Percentiles rank a stretch among this genome's conserved stretches.
Evolutionary conservation across 352 stramenopile genomes (phyloP).

Genomic region (Saprolegnia diclina): DNA sequence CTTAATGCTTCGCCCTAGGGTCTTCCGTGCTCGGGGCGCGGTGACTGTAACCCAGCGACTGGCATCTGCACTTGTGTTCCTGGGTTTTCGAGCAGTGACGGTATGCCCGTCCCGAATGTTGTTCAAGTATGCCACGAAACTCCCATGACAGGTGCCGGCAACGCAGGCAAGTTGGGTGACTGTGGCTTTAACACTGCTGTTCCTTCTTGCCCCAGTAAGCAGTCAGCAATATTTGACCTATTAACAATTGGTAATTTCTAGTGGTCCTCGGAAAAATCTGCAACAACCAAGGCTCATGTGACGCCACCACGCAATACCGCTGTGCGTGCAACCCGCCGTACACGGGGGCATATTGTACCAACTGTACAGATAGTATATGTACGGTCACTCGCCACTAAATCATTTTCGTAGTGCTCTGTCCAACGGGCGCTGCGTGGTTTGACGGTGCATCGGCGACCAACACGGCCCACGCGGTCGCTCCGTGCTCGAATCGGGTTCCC

Average conservation of each 20-base stretch:
- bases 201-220: conserved; percentile 35
- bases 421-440: conserved; percentile 57
- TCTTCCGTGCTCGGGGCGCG: conserved; percentile 43
- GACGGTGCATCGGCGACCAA: conserved; percentile 49
- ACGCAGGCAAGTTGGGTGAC: conserved; percentile 38
- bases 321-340: conserved; percentile 65
- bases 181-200: conserved; percentile 38
- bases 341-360: conserved; percentile 48
- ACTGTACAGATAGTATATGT: conserved; percentile 28
- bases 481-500: conserved; percentile 42
- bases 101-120: conserved; percentile 41
- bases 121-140: neutral
- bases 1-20: conserved; percentile 27
- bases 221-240: neutral
- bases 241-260: neutral
- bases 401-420: conserved; percentile 33
- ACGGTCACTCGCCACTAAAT: conserved; percentile 37
- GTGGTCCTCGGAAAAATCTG: conserved; percentile 30
- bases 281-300: conserved; percentile 47
- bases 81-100: conserved; percentile 31
- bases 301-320: conserved; percentile 35
- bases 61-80: conserved; percentile 12
- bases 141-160: conserved; percentile 32
- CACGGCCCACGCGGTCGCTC: conserved; percentile 43
- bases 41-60: conserved; percentile 36